Evolutionary conservation across 2,329 filamentous ascomycete species (phyloP).

Genomic region (Epichloe sylvatica): DNA sequence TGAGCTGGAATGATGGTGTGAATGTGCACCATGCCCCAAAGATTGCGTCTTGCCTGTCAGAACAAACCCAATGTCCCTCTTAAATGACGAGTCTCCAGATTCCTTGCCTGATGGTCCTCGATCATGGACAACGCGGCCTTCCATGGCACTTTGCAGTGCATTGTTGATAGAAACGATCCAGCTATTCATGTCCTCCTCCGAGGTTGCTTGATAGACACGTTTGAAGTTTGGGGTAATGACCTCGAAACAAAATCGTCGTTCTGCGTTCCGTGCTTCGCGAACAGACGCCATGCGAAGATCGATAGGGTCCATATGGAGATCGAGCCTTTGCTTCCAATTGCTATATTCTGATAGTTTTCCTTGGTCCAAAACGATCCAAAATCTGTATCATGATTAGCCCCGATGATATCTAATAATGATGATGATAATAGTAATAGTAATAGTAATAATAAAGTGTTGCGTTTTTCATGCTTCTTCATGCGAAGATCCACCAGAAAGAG

Average conservation of each 20-base stretch:
- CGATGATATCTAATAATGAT: background rate
- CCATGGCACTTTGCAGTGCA: constrained; percentile 87
- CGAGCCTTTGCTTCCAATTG: constrained; percentile 96
- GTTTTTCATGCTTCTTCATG: background rate
- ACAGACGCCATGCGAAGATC: constrained; percentile 95
- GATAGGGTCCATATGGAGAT: constrained; percentile 95
- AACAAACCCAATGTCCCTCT: constrained; percentile 82
- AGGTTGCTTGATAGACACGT: constrained; percentile 92
- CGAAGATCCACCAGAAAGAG: background rate
- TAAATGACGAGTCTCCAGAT: constrained; percentile 42
- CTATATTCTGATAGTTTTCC: constrained; percentile 96
- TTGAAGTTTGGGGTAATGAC: constrained; percentile 95
- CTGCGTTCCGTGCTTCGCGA: constrained; percentile 84
- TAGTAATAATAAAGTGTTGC: background rate
- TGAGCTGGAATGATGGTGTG: constrained; percentile 31
- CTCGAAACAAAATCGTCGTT: constrained; percentile 93
- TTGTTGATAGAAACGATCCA: constrained; percentile 98
- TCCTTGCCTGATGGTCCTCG: constrained; percentile 27
- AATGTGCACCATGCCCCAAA: constrained; percentile 39
- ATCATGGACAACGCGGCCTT: constrained; percentile 53
- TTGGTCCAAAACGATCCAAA: constrained; percentile 97
- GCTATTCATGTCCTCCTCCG: constrained; percentile 92
- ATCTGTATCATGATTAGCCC: constrained; percentile 37
- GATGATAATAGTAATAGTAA: background rate
- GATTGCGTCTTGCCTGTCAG: constrained; percentile 84